Base-by-base conservation (phyloP, 164 flowering plant species). In the Piper longum region DNA sequence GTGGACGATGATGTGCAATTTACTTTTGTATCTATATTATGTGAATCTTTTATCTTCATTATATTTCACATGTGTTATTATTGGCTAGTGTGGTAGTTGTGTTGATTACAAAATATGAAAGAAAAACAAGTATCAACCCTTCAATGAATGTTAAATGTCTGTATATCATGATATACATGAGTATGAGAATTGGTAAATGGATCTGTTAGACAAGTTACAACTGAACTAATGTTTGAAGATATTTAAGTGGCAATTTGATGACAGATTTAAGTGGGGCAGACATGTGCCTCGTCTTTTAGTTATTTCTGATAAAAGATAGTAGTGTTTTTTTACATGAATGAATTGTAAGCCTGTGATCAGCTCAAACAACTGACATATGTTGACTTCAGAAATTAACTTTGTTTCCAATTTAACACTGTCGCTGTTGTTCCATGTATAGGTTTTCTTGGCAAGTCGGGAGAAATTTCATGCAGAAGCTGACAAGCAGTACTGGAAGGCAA, bases 401-500 rank as follows among this genome's bases (percentile, higher is more conserved):
- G 16, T 18, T 56, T 17, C 7, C 26, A 17, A 59, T 14, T 59
- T 42, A 41, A 13, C 17, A 19, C 9, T 45, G n/a, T 44, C 56
- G 2, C 8, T 5, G 54, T 3, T 66, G 3, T 43, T 16, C 12
- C 52, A 48, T 66, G 62, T 17, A 18, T 81, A 84, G 88, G 41
- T 79, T 41, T 82, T 74, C 70, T 48, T 81, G 66, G 83, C 74
- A 36, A 75, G 61, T 69, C 79, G 63, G 13, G 86, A 78, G 74
- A 86, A 80, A 79, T 82, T 84, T 69, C 87, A 84, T 48, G 65
- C 74, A 13, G 87, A 83, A 64, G 86, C 82, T 41, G 85, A 72
- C 67, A 78, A 80, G 71, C 75, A 78, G 43, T 84, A 81, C 75
- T 83, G 89, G 92, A 84, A 79, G 71, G 76, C 92, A 54, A 80